Percentiles rank a stretch among this genome's conserved stretches.
phyloP scores from a whole-genome alignment of 495 filamentous ascomycete genomes.

The Penicillium nucicola region DNA sequence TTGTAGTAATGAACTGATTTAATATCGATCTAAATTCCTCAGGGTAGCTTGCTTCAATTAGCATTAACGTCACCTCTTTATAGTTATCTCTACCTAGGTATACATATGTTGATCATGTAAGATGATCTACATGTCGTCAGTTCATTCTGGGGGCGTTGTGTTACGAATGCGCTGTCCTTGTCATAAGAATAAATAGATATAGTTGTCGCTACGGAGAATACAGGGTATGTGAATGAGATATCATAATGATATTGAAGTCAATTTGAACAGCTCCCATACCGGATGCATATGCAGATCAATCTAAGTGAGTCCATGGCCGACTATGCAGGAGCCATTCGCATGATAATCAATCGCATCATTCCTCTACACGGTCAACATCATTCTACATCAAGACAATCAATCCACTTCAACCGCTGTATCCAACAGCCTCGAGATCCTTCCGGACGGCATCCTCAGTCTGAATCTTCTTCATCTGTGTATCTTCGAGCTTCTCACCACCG shows the following conservation, averaged over 20 bases:
- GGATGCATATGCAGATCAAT: constrained; percentile 7
- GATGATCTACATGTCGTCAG: too few relatives aligned
- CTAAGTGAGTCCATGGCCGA: constrained; percentile 2
- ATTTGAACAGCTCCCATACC: background rate
- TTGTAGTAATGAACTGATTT: too few relatives aligned
- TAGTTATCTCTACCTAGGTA: too few relatives aligned
- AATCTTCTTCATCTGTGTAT: constrained; percentile 99
- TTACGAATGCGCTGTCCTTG: too few relatives aligned
- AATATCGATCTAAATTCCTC: too few relatives aligned
- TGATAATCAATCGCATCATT: background rate
- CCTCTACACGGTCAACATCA: background rate
- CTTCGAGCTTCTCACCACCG: constrained; percentile 91
- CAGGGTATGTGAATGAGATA: constrained; percentile 2
- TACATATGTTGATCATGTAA: too few relatives aligned
- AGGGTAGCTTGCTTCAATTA: too few relatives aligned
- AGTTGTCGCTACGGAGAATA: too few relatives aligned
- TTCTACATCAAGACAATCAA: too few relatives aligned
- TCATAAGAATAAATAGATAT: too few relatives aligned
- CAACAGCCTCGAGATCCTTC: constrained; percentile 71
- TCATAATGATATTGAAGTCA: constrained; percentile 2
- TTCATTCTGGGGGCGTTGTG: too few relatives aligned
- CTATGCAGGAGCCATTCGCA: constrained; percentile 1
- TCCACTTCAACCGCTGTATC: constrained; percentile 42
- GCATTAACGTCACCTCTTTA: too few relatives aligned
- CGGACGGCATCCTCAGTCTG: constrained; percentile 77